Evolutionary conservation across 345 rosid genomes (phyloP), one percentile per base, ranked within the genome.

Genomic region (Eucalyptus paniculata): DNA sequence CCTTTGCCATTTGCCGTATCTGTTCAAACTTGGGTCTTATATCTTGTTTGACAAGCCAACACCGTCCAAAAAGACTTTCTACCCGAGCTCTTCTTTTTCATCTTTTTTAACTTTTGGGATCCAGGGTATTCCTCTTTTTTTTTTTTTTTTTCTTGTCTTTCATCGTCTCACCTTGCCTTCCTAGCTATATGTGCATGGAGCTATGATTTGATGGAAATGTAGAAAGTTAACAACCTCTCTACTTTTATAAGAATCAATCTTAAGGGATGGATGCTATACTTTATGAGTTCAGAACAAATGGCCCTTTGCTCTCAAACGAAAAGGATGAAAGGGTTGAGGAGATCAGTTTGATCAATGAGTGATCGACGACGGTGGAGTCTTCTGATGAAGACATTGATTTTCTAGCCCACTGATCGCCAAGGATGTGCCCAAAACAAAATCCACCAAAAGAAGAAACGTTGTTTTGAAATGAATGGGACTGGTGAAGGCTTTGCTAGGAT

Each of bases 331-430:
- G 32, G 69, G 34, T 28, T 62, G 72, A 62, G 34, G 72, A 62
- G 7, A n/a, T 62, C 3, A 4, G 32, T 30, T 62, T 30, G 32
- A 62, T 62, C 32, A 62, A 62, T 30, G 32, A 62, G 72, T 7
- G 72, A 62, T 62, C 72, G 72, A 15, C 18, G 32, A 3, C 3
- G 7, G 58, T 53, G 58, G 58, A 53, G 58, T 28, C 72, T 30
- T 62, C 34, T 14, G 32, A 62, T 14, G 65, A 58, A 62, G 65
- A 26, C 65, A 28, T 1, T 10, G n/a, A 58, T 2, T 58, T 58
- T 58, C 72, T 13, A 6, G 5, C 72, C 32, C 34, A n/a, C 0
- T 0, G 18, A n/a, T 62, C 9, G 65, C 14, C 65, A 5, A 15
- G 65, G 5, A 4, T 8, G 65, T 58, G 65, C n/a, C 65, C n/a